Percentiles rank a stretch among this genome's conserved stretches.
Conservation (phyloP, 1,284 basidiomycete species). For the Ceratobasidium theobromae region DNA sequence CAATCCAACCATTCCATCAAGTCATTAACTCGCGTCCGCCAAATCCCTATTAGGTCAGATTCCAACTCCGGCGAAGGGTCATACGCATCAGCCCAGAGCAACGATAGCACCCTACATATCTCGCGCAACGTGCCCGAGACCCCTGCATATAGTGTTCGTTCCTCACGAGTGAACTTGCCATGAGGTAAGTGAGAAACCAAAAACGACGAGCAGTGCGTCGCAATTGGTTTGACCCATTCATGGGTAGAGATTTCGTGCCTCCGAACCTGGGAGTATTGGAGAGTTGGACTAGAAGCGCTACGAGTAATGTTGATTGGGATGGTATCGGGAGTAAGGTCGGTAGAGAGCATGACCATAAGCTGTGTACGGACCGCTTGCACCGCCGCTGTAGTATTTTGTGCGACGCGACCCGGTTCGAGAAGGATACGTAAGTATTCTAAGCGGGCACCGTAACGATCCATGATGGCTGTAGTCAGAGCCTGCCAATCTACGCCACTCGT, state of each 20-base stretch:
- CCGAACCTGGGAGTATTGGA: not conserved
- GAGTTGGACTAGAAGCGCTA: not conserved
- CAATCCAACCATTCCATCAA: constrained; percentile 22
- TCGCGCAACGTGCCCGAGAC: constrained; percentile 3
- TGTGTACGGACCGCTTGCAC: constrained; percentile 39
- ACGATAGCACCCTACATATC: constrained; percentile 16
- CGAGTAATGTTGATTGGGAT: not conserved
- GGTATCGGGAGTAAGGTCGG: constrained; percentile 43
- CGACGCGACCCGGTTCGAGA: constrained; percentile 39
- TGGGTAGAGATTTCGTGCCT: not conserved
- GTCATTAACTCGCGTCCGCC: not conserved
- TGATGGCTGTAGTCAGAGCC: constrained; percentile 46
- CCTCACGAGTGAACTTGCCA: constrained; percentile 12
- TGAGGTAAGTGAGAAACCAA: constrained; percentile 17
- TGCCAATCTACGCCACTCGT: constrained; percentile 51
- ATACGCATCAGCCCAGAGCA: constrained; percentile 23
- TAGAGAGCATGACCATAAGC: constrained; percentile 45
- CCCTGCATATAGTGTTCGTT: constrained; percentile 4
- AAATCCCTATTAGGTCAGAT: not conserved
- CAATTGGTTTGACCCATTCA: constrained; percentile 20
- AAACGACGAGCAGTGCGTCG: constrained; percentile 9
- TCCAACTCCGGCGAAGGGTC: not conserved
- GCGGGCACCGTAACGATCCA: constrained; percentile 49
- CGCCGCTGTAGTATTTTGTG: constrained; percentile 24
- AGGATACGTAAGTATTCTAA: constrained; percentile 48